Evolutionary conservation across 768 basidiomycete species (phyloP).

Genomic region (Pisolithus marmoratus): DNA sequence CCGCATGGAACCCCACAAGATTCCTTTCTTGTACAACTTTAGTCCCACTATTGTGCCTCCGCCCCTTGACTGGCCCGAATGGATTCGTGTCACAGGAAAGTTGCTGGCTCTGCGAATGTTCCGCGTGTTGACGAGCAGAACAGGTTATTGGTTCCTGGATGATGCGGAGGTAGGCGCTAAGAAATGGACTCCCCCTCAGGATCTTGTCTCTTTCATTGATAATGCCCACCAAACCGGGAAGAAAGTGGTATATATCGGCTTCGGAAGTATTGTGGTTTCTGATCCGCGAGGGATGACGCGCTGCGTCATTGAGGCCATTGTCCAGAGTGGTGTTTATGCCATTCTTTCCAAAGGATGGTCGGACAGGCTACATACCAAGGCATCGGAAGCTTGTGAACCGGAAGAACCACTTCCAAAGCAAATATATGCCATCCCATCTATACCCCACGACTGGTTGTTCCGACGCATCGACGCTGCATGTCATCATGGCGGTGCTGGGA

Average conservation of each 20-base stretch:
- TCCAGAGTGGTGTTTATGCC: conserved; percentile 81
- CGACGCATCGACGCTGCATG: conserved; percentile 91
- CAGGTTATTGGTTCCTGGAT: conserved; percentile 96
- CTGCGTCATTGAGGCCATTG: conserved; percentile 83
- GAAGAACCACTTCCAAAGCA: conserved; percentile 71
- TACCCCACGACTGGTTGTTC: conserved; percentile 97
- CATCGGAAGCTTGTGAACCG: conserved; percentile 48
- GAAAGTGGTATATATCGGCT: conserved; percentile 97
- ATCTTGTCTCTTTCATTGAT: conserved; percentile 78
- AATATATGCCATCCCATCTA: conserved; percentile 78
- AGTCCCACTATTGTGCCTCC: conserved; percentile 87
- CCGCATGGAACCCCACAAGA: conserved; percentile 95
- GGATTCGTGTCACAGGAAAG: conserved; percentile 89
- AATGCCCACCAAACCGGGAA: conserved; percentile 66
- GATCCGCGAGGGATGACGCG: conserved; percentile 92
- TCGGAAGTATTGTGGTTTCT: conserved; percentile 94
- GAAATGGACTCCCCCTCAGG: conserved; percentile 85
- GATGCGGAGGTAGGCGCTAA: conserved; percentile 84
- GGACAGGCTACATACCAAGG: conserved; percentile 74
- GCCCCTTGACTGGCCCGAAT: conserved; percentile 97
- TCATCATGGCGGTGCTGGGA: conserved; percentile 97
- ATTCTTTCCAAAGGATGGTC: conserved; percentile 99
- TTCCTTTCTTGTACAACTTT: conserved; percentile 97
- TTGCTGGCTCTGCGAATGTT: conserved; percentile 3
- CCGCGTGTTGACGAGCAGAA: conserved; percentile 3